phyloP scores from a whole-genome alignment of 371 early-diverging fungal genomes.

The Mucor velutinosus region DNA sequence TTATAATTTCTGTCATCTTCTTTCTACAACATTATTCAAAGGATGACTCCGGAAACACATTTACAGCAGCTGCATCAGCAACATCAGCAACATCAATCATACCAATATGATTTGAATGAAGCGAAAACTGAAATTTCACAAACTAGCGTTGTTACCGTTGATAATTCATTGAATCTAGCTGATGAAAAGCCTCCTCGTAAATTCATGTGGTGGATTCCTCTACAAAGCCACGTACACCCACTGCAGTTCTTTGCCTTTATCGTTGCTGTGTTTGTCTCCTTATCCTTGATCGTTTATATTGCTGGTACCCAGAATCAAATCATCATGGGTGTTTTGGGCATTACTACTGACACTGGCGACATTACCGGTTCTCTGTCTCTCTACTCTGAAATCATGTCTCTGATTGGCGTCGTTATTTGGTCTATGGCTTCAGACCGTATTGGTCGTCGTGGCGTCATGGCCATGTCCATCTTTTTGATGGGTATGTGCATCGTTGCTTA shows the following conservation, averaged over 20 bases:
- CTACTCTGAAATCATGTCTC: conserved; percentile 62
- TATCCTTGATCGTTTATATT: conserved; percentile 40
- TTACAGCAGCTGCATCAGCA: not conserved
- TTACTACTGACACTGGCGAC: conserved; percentile 27
- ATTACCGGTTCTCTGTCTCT: conserved; percentile 52
- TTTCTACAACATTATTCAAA: not conserved
- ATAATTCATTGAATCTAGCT: not conserved
- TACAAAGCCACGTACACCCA: conserved; percentile 34
- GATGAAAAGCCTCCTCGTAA: conserved; percentile 26
- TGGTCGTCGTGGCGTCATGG: conserved; percentile 26
- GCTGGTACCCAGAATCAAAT: conserved; percentile 36
- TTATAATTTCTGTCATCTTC: not conserved
- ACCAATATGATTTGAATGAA: not conserved
- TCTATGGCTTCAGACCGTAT: conserved; percentile 25
- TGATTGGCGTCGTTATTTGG: conserved; percentile 44
- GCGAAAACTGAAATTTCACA: conserved; percentile 13
- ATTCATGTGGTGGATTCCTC: conserved; percentile 45
- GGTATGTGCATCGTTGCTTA: conserved; percentile 49
- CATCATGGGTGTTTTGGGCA: conserved; percentile 18
- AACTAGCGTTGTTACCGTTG: conserved; percentile 3
- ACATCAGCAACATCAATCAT: not conserved
- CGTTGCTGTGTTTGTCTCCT: conserved; percentile 31
- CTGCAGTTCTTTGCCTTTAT: conserved; percentile 38
- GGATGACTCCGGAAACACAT: not conserved
- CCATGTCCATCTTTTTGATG: conserved; percentile 44